Evolutionary conservation across 2,329 filamentous ascomycete genomes (phyloP).

Genomic region (Aspergillus sp.): DNA sequence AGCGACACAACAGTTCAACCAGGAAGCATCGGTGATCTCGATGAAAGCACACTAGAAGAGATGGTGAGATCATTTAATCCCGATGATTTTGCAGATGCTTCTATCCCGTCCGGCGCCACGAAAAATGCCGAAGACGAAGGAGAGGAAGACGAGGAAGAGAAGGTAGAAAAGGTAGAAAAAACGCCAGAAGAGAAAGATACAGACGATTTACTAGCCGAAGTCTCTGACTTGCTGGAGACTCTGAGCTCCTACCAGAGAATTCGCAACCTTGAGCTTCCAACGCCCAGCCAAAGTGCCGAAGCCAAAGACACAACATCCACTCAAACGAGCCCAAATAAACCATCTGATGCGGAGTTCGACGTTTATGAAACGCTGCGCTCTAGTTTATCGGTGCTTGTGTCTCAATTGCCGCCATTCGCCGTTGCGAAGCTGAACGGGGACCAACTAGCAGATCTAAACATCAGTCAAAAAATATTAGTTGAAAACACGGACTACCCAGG

Average conservation of each 20-base stretch:
- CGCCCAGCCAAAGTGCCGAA: slow-evolving; percentile 32
- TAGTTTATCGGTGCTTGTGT: slow-evolving; percentile 71
- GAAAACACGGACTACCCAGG: slow-evolving; percentile 73
- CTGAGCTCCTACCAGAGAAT: slow-evolving; percentile 63
- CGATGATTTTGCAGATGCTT: slow-evolving; percentile 30
- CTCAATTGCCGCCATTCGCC: slow-evolving; percentile 76
- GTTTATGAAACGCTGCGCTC: slow-evolving; percentile 73
- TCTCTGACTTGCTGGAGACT: slow-evolving; percentile 62
- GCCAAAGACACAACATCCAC: slow-evolving; percentile 25
- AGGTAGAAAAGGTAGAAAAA: slow-evolving; percentile 30
- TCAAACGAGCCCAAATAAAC: slow-evolving; percentile 48
- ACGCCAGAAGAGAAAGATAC: slow-evolving; percentile 48
- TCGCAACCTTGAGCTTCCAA: slow-evolving; percentile 48
- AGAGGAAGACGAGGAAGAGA: not conserved
- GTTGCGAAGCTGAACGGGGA: slow-evolving; percentile 85
- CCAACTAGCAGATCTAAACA: slow-evolving; percentile 76
- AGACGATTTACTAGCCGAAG: slow-evolving; percentile 54
- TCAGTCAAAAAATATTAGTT: slow-evolving; percentile 75
- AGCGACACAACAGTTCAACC: slow-evolving; percentile 25
- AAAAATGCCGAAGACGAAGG: slow-evolving; percentile 4
- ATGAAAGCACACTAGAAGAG: slow-evolving; percentile 42
- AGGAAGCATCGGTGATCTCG: slow-evolving; percentile 35
- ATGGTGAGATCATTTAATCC: slow-evolving; percentile 44
- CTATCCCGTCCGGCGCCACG: slow-evolving; percentile 19
- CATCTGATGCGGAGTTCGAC: slow-evolving; percentile 56